Evolutionary conservation across 2,329 filamentous ascomycete genomes (phyloP).

Genomic region (Harringtonia aguacate): DNA sequence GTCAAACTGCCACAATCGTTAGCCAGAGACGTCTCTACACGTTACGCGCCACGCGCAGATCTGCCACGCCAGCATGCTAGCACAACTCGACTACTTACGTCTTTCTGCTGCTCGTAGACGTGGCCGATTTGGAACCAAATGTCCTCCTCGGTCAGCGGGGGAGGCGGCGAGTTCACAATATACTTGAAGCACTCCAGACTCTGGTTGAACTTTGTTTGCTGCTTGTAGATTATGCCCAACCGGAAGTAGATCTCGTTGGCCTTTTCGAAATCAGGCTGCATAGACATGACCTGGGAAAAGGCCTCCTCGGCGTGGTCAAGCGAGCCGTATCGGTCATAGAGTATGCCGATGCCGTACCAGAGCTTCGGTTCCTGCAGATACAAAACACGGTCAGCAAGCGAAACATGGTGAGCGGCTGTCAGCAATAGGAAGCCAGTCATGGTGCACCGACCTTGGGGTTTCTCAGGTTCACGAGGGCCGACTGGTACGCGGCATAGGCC

Average conservation of each 20-base stretch:
- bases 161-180: constrained; percentile 85
- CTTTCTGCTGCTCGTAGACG: constrained; percentile 97
- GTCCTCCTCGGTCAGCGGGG: constrained; percentile 89
- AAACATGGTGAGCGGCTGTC: too few species aligned
- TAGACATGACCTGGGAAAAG: constrained; percentile 97
- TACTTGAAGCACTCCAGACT: constrained; percentile 99
- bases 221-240: constrained; percentile 98
- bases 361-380: constrained; percentile 67
- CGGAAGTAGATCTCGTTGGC: constrained; percentile 98
- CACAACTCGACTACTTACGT: constrained; percentile 49
- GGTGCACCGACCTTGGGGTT: constrained; percentile 67
- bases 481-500: constrained; percentile 93
- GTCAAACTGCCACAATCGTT: constrained; percentile 88
- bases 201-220: constrained; percentile 85
- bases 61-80: too few species aligned
- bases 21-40: too few species aligned
- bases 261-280: constrained; percentile 96
- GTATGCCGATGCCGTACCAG: constrained; percentile 97
- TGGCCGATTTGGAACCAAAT: constrained; percentile 99
- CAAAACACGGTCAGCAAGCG: neutral
- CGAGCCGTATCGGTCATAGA: constrained; percentile 94
- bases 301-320: constrained; percentile 96
- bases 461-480: constrained; percentile 81
- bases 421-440: neutral
- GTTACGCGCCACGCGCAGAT: too few species aligned